Percentiles rank a stretch among this genome's conserved stretches.
Evolutionary conservation across 345 rosid genomes (phyloP).

Genomic region (Pelargonium nanum): DNA sequence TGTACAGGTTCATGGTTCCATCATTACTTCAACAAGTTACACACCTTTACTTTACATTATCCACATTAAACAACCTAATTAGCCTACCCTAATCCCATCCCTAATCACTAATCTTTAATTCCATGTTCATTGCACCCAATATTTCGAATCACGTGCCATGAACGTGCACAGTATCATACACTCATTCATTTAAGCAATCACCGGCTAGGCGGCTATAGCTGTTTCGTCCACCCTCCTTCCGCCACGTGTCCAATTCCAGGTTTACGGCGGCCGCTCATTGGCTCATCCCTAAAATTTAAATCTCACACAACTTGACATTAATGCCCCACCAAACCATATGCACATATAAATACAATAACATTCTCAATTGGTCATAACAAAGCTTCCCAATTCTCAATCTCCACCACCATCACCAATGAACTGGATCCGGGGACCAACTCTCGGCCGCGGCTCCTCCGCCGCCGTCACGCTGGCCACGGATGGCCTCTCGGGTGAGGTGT

Average conservation of each 20-base stretch:
- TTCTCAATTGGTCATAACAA: neutral
- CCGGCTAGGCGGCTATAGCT: neutral
- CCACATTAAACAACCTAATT: too few species aligned
- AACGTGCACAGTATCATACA: too few species aligned
- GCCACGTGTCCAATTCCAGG: neutral
- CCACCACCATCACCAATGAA: slow-evolving; percentile 21
- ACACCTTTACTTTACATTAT: too few species aligned
- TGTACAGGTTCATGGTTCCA: too few species aligned
- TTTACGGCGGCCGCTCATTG: neutral
- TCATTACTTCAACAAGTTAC: too few species aligned
- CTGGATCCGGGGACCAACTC: slow-evolving; percentile 41
- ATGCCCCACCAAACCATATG: neutral
- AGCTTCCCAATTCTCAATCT: neutral
- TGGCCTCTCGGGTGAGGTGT: slow-evolving; percentile 19
- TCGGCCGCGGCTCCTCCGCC: slow-evolving; percentile 54
- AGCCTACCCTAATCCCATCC: too few species aligned
- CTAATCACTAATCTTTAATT: too few species aligned
- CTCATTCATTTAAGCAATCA: neutral
- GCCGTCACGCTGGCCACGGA: slow-evolving; percentile 32
- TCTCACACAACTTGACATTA: neutral
- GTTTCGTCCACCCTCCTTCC: neutral
- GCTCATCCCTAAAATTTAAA: neutral
- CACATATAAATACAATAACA: neutral
- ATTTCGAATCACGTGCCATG: too few species aligned
- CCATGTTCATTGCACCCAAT: too few species aligned